Conservation (phyloP, 805 yeast genomes). For the Metschnikowia kunwiensis region DNA sequence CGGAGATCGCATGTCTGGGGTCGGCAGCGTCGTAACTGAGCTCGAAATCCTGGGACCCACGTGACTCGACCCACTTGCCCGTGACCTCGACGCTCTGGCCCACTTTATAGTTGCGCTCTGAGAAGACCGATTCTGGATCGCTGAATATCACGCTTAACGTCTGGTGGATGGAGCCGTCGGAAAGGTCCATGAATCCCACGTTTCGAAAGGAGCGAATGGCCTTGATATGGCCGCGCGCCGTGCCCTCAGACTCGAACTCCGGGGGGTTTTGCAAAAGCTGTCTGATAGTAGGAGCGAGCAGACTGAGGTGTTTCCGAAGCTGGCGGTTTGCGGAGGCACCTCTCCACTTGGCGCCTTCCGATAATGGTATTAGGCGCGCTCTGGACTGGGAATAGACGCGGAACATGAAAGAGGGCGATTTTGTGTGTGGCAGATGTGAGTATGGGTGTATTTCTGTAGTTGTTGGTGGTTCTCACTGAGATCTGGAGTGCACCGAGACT, state of each 20-base stretch:
- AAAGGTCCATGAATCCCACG: conserved; percentile 72
- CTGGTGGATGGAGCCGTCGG: conserved; percentile 67
- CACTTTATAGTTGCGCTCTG: conserved; percentile 42
- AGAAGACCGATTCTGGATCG: conserved; percentile 23
- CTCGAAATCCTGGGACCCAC: conserved; percentile 34
- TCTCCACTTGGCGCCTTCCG: too few relatives aligned
- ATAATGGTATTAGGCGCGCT: too few relatives aligned
- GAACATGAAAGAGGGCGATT: too few relatives aligned
- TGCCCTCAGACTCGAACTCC: conserved; percentile 29
- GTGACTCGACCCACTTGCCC: conserved; percentile 34
- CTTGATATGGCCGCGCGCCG: conserved; percentile 63
- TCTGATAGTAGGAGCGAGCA: conserved; percentile 12
- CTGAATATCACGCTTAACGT: conserved; percentile 49
- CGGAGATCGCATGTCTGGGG: conserved; percentile 31
- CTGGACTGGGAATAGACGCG: too few relatives aligned
- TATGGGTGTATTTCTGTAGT: too few relatives aligned
- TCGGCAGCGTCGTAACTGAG: conserved; percentile 25
- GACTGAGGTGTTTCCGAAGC: conserved; percentile 3
- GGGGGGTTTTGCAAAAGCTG: conserved; percentile 13
- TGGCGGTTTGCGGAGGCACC: too few relatives aligned
- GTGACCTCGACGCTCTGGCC: conserved; percentile 39
- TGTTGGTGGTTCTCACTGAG: too few relatives aligned
- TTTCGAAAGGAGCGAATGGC: conserved; percentile 71
- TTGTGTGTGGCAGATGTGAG: too few relatives aligned
- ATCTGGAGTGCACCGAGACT: too few relatives aligned